phyloP scores from a whole-genome alignment of 768 basidiomycete species.

The Lactarius quietus region DNA sequence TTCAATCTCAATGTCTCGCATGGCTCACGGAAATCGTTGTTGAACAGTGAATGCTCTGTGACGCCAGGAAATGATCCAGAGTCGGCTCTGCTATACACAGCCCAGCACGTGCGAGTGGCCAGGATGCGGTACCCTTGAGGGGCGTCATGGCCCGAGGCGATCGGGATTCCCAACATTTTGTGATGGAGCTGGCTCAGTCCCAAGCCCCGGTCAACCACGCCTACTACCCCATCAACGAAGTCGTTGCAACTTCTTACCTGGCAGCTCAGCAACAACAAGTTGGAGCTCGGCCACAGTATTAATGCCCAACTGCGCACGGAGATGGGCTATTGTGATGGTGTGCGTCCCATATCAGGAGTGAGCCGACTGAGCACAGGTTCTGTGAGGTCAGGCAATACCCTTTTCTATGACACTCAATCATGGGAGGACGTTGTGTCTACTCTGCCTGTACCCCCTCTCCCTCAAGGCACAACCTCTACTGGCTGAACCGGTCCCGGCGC shows the following conservation, averaged over 20 bases:
- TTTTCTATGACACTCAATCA: constrained; percentile 62
- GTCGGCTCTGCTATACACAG: constrained; percentile 48
- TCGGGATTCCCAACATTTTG: constrained; percentile 16
- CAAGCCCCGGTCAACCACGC: constrained; percentile 9
- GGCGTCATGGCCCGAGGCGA: constrained; percentile 22
- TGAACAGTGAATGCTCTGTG: constrained; percentile 34
- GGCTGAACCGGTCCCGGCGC: not conserved
- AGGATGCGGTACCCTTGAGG: constrained; percentile 14
- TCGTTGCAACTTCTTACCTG: constrained; percentile 15
- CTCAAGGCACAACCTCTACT: constrained; percentile 10
- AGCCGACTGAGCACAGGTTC: constrained; percentile 48
- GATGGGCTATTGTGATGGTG: constrained; percentile 30
- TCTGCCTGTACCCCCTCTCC: constrained; percentile 37
- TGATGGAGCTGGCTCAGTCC: constrained; percentile 27
- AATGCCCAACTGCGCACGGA: constrained; percentile 22
- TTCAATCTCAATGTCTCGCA: constrained; percentile 9
- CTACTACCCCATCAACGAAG: constrained; percentile 7
- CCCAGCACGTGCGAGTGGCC: constrained; percentile 41
- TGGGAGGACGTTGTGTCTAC: constrained; percentile 45
- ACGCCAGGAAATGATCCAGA: constrained; percentile 32
- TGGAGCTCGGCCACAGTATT: constrained; percentile 35
- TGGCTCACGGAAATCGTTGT: constrained; percentile 19
- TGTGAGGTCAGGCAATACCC: constrained; percentile 45
- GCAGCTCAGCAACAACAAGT: constrained; percentile 24
- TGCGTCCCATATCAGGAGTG: constrained; percentile 54